phyloP scores from a whole-genome alignment of 768 basidiomycete species.

The Termitomyces sp. region DNA sequence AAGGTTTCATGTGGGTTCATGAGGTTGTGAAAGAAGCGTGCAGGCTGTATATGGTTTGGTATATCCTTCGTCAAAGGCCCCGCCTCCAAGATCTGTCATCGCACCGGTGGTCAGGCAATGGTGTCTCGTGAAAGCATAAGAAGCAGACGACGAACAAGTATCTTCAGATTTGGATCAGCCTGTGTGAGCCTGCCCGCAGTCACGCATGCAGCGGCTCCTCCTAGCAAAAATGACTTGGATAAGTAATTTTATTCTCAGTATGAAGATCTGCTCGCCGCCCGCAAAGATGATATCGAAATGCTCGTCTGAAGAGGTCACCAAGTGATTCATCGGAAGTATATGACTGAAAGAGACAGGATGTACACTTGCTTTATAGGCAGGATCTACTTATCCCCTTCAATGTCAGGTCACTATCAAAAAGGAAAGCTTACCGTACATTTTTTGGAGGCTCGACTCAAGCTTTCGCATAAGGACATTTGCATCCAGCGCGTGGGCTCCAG shows the following conservation, averaged over 20 bases:
- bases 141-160: constrained; percentile 33
- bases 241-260: neutral
- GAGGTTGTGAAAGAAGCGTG: constrained; percentile 39
- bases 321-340: neutral
- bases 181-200: constrained; percentile 48
- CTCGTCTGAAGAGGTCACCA: constrained; percentile 3
- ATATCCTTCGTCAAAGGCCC: constrained; percentile 46
- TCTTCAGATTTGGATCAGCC: constrained; percentile 47
- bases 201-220: constrained; percentile 54
- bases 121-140: neutral
- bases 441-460: too few relatives aligned
- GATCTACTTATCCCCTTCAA: neutral
- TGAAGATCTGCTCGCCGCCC: constrained; percentile 34
- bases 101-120: neutral
- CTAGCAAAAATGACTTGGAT: constrained; percentile 15
- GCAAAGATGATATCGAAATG: constrained; percentile 49
- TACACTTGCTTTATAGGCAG: neutral
- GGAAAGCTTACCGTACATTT: neutral
- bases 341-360: neutral
- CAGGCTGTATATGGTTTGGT: constrained; percentile 47
- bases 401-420: neutral
- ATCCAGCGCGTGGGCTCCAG: neutral
- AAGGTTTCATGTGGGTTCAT: constrained; percentile 33
- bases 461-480: neutral
- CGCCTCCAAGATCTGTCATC: constrained; percentile 46